phyloP scores from a whole-genome alignment of 2,329 filamentous ascomycete genomes.

The Verruconis gallopava region DNA sequence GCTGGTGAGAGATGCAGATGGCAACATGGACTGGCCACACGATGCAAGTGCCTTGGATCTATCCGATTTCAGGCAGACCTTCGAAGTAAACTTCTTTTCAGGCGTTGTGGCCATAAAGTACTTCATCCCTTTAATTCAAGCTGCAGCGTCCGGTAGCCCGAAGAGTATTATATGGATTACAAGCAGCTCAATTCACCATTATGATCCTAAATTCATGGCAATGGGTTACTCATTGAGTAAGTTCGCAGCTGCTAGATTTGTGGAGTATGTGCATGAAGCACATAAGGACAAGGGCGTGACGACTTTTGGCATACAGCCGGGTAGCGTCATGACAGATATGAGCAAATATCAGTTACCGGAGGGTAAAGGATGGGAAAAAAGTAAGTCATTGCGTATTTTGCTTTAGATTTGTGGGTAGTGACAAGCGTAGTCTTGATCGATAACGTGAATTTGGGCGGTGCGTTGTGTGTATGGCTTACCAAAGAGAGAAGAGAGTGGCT shows the following conservation, averaged over 20 bases:
- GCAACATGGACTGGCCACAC: not conserved
- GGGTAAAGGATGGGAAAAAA: slow-evolving; percentile 6
- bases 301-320: slow-evolving; percentile 20
- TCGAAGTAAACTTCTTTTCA: slow-evolving; percentile 5
- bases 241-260: slow-evolving; percentile 18
- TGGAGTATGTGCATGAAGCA: slow-evolving; percentile 19
- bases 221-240: slow-evolving; percentile 16
- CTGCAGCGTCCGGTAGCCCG: not conserved
- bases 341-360: slow-evolving; percentile 1
- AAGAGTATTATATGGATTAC: not conserved
- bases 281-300: slow-evolving; percentile 16
- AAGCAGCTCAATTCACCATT: slow-evolving; percentile 1
- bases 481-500: slow-evolving; percentile 20
- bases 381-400: slow-evolving; percentile 3
- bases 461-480: slow-evolving; percentile 21
- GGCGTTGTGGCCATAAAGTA: slow-evolving; percentile 1
- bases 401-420: not conserved
- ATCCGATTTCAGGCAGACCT: slow-evolving; percentile 1
- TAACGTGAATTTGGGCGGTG: slow-evolving; percentile 19
- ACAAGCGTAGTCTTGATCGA: not conserved
- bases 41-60: not conserved
- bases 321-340: slow-evolving; percentile 18
- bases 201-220: slow-evolving; percentile 7
- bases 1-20: not conserved
- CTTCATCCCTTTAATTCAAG: slow-evolving; percentile 1